These are phyloP conservation scores for Yamadazyma laniorum DNA, from an alignment of 805 yeast genomes.

Conservation along the genomic window DNA sequence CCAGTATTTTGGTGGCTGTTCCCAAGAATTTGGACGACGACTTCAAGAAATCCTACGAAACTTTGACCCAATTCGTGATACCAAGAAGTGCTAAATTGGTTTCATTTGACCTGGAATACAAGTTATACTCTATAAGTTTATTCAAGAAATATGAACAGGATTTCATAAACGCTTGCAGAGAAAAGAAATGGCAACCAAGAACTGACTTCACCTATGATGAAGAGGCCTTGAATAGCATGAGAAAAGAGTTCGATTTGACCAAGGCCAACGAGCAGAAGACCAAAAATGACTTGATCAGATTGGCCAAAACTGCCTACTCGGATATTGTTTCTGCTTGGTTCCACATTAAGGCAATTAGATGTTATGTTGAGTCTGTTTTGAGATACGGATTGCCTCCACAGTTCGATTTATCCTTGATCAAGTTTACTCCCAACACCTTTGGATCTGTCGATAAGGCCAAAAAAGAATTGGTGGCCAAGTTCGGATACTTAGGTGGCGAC, in stretches of 20 bases:
- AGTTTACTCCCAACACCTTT: slow-evolving; percentile 37
- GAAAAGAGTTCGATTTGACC: slow-evolving; percentile 76
- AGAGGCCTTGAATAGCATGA: slow-evolving; percentile 65
- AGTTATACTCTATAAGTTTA: slow-evolving; percentile 73
- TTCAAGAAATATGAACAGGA: slow-evolving; percentile 78
- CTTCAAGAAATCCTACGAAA: slow-evolving; percentile 72
- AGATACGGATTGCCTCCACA: slow-evolving; percentile 97
- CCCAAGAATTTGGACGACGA: slow-evolving; percentile 63
- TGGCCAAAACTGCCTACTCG: slow-evolving; percentile 84
- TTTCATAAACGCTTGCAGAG: slow-evolving; percentile 71
- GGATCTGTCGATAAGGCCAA: slow-evolving; percentile 56
- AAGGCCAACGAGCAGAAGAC: slow-evolving; percentile 70
- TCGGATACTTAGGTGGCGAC: slow-evolving; percentile 88
- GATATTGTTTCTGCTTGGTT: slow-evolving; percentile 86
- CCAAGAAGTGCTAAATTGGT: slow-evolving; percentile 83
- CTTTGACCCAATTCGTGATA: slow-evolving; percentile 75
- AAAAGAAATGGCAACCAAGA: slow-evolving; percentile 86
- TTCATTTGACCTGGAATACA: slow-evolving; percentile 69
- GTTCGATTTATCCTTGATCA: slow-evolving; percentile 56
- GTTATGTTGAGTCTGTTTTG: slow-evolving; percentile 88
- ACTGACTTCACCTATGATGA: slow-evolving; percentile 82
- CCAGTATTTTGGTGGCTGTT: slow-evolving; percentile 84
- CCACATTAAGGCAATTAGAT: slow-evolving; percentile 82
- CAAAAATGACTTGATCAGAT: slow-evolving; percentile 73
- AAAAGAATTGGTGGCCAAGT: slow-evolving; percentile 66